Base-by-base conservation (phyloP, 805 yeast species). In the Kazachstania martiniae region DNA sequence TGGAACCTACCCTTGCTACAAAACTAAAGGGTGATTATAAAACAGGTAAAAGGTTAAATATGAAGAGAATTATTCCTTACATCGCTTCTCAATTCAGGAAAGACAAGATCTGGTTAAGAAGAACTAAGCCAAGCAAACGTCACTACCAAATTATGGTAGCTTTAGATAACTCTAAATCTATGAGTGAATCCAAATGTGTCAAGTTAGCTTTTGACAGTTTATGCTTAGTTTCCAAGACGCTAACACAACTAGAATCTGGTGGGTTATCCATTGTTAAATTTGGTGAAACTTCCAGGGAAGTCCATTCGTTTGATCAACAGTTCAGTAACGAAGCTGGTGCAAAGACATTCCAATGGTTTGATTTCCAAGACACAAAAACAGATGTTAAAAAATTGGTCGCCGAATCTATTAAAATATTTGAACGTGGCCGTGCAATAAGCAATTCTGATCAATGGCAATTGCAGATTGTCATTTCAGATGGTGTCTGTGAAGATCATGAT, bases 61-160 rank as follows among this genome's bases (percentile, higher is more conserved):
- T 91, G 97, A 91, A 89, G 66, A 70, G 96, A 44, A 91, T 91
- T 48, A 91, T 91, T 49, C 94, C 97, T 5, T 91, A 89, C 58
- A 91, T 91, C 64, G 99, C 99, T 1, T 83, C 95, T 24, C 94
- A 86, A 49, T 91, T 85, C 72, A 77, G 94, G 50, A 91, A 91
- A 56, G 99, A 91, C 58, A 91, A 91, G 66, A 91, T 91, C 37
- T 91, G 99, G 99, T 70, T 91, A 61, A 74, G 95, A 54, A 74
- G 99, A 59, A 86, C 96, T 5, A 89, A 91, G 53, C 99, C 99
- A 35, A 82, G 94, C 44, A 91, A 91, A 64, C 77, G 99, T 49
- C 91, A 87, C 54, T 91, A 91, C 57, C 98, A 91, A 63, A 83
- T 91, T 40, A 83, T 93, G 95, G 81, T 91, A 43, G 87, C 98